Evolutionary conservation across 495 filamentous ascomycete genomes (phyloP).

Genomic region (Mycothermus thermophilus): DNA sequence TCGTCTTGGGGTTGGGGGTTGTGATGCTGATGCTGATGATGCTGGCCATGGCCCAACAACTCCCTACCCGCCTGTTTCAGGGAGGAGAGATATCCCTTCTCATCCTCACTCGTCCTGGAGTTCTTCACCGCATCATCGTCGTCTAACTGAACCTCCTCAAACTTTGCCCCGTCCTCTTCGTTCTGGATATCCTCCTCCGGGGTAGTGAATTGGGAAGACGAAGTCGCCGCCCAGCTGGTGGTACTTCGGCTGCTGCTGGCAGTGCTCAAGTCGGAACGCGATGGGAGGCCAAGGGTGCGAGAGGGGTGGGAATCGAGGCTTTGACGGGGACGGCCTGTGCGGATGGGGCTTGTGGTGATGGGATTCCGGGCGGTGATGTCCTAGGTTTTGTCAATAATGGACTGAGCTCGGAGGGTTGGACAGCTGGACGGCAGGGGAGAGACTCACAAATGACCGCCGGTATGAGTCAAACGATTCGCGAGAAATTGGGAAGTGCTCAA

Average conservation of each 20-base stretch:
- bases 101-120: too few species aligned
- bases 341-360: slow-evolving; percentile 39
- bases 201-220: slow-evolving; percentile 20
- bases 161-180: slow-evolving; percentile 49
- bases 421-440: not conserved
- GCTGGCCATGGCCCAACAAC: slow-evolving; percentile 11
- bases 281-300: slow-evolving; percentile 9
- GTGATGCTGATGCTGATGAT: slow-evolving; percentile 28
- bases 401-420: too few species aligned
- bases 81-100: too few species aligned
- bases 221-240: too few species aligned
- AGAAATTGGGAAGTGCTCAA: slow-evolving; percentile 92
- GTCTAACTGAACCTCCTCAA: slow-evolving; percentile 83
- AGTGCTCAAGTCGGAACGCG: slow-evolving; percentile 42
- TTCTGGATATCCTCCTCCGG: slow-evolving; percentile 39
- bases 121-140: slow-evolving; percentile 38
- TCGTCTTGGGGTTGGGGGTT: slow-evolving; percentile 34
- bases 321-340: slow-evolving; percentile 46
- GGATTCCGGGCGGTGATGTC: slow-evolving; percentile 89
- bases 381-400: too few species aligned
- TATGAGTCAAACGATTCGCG: slow-evolving; percentile 98
- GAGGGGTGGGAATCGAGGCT: slow-evolving; percentile 60
- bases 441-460: slow-evolving; percentile 79
- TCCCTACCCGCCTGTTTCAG: too few species aligned
- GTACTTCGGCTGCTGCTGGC: not conserved